Evolutionary conservation across 805 yeast species (phyloP), one percentile per base, ranked within the genome.

Genomic region (Candida montana): DNA sequence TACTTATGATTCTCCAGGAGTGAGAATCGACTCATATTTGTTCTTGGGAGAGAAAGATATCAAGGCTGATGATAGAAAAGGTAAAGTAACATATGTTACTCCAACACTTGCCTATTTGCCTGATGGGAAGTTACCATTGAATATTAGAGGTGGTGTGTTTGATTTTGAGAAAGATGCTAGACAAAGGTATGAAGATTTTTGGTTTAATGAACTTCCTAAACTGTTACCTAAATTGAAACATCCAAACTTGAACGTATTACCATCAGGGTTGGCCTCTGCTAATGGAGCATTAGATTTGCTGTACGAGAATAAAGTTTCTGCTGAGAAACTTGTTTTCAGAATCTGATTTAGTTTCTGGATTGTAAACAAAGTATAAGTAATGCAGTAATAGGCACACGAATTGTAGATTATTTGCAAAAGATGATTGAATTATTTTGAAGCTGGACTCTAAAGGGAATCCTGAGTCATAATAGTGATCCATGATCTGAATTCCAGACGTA

Each of bases 261-360:
- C 53, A 19, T 46, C 59, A 39, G 63, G 72, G 7, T 47, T 67
- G 15, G 62, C 54, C 27, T 55, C 53, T 31, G 48, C 52, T 17
- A 63, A 68, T 33, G 65, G 63, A 39, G 75, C 70, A 8, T 53
- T 71, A 15, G 50, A 50, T 2, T 49, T 71, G 49, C 54, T 70
- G 40, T 58, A 54, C 42, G 52, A 59, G 10, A 59, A 62, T 39
- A 66, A 71, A 52, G 73, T 69, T 10, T 59, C 68, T 43, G 73
- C 62, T 40, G 68, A 65, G 46, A 74, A 74, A 55, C 47, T 73
- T 42, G 74, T 73, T 9, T 64, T 68, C 48, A 60, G 67, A 34
- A 27, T 37, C 21, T 41, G n/a, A n/a, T n/a, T n/a, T n/a, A n/a
- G n/a, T n/a, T n/a, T n/a, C n/a, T n/a, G n/a, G n/a, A n/a, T n/a